These are phyloP conservation scores for Ogataea ramenticola DNA, from an alignment of 805 yeast species.

Conservation along the genomic window DNA sequence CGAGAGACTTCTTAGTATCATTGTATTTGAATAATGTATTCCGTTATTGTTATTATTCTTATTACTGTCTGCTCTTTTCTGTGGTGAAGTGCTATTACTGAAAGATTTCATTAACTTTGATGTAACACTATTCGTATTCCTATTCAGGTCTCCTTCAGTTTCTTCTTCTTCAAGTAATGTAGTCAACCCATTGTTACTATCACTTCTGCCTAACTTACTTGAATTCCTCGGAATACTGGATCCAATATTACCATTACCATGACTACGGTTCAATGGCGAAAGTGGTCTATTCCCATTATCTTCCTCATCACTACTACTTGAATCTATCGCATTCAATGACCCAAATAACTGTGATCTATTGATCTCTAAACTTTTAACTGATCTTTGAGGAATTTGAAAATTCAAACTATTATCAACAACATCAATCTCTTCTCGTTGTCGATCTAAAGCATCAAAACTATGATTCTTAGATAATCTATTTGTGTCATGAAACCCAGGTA, in stretches of 20 bases:
- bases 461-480: constrained; percentile 19
- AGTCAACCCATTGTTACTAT: neutral
- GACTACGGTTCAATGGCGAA: too few relatives aligned
- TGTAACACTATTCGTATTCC: neutral
- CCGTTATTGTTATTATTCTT: too few relatives aligned
- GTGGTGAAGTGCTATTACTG: neutral
- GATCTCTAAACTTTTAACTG: constrained; percentile 17
- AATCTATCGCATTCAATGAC: constrained; percentile 7
- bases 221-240: neutral
- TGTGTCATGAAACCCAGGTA: constrained; percentile 25
- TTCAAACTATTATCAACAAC: constrained; percentile 4
- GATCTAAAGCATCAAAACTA: constrained; percentile 7
- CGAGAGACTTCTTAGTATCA: too few relatives aligned
- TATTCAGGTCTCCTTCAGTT: neutral
- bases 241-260: too few relatives aligned
- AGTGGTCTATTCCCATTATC: too few relatives aligned
- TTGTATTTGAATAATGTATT: neutral
- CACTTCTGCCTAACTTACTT: too few relatives aligned
- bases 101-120: neutral
- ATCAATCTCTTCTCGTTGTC: constrained; percentile 11
- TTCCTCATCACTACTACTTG: constrained; percentile 10
- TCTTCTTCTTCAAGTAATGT: neutral
- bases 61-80: neutral
- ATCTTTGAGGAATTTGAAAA: neutral
- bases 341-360: constrained; percentile 13